These are phyloP conservation scores for Populus hybrid DNA, from an alignment of 441 rosid genomes.

Conservation along the genomic window DNA sequence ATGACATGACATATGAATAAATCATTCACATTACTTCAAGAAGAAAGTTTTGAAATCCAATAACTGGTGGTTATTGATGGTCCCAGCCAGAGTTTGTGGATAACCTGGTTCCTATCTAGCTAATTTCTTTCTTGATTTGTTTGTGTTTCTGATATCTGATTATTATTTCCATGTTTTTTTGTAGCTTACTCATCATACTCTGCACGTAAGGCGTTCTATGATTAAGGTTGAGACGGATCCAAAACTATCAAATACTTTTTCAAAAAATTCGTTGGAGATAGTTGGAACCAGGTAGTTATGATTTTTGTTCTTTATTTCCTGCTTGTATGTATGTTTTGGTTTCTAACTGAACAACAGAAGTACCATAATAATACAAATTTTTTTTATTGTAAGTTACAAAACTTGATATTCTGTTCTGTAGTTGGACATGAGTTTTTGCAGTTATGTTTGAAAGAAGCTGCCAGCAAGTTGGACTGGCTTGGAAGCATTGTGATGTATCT, in stretches of 20 bases:
- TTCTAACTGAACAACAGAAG: too few relatives aligned
- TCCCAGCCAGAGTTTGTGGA: not conserved
- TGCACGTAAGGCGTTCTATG: slow-evolving; percentile 64
- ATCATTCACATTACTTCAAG: not conserved
- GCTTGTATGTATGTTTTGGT: not conserved
- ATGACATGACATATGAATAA: not conserved
- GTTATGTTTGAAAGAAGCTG: not conserved
- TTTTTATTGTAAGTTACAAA: not conserved
- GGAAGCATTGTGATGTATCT: not conserved
- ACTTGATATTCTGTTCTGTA: not conserved
- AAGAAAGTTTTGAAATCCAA: not conserved
- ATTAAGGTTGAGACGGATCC: slow-evolving; percentile 52
- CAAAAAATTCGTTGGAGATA: slow-evolving; percentile 58
- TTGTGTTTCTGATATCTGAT: not conserved
- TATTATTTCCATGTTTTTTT: slow-evolving; percentile 5
- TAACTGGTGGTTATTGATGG: not conserved
- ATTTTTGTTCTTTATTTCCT: slow-evolving; percentile 1
- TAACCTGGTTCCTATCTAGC: not conserved
- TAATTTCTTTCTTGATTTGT: not conserved
- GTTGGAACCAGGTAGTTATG: slow-evolving; percentile 54
- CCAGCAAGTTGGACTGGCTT: not conserved
- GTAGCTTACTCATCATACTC: slow-evolving; percentile 52
- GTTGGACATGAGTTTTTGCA: not conserved
- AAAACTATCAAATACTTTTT: slow-evolving; percentile 18
- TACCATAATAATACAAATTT: not conserved